These are phyloP conservation scores for Achaetomiella virescens DNA, from an alignment of 495 filamentous ascomycete genomes.

Conservation along the genomic window DNA sequence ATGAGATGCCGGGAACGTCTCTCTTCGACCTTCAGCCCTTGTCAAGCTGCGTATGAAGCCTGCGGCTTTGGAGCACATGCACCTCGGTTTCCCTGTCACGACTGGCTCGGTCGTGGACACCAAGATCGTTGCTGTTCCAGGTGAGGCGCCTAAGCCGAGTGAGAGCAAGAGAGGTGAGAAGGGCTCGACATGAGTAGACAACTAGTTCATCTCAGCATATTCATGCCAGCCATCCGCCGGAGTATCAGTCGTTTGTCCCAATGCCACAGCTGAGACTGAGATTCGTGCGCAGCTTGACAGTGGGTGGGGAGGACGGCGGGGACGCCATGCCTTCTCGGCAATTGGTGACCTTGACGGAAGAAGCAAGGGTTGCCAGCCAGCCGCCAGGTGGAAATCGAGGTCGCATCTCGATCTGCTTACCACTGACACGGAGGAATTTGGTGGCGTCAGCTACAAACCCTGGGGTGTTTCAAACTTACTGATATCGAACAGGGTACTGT, in stretches of 20 bases:
- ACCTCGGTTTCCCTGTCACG: neutral
- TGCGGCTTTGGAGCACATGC: neutral
- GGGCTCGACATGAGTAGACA: no score
- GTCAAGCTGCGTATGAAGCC: neutral
- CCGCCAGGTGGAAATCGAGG: slow-evolving; percentile 15
- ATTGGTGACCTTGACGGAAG: slow-evolving; percentile 11
- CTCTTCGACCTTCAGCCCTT: neutral
- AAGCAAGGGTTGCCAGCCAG: slow-evolving; percentile 13
- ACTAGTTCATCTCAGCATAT: no score
- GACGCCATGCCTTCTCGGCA: slow-evolving; percentile 16
- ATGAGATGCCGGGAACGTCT: no score
- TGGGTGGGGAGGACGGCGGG: neutral
- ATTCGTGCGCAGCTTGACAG: neutral
- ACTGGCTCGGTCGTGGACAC: no score
- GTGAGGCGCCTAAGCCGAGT: no score
- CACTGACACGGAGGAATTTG: neutral
- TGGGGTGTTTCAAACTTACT: slow-evolving; percentile 5
- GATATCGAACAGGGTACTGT: neutral
- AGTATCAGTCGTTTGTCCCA: no score
- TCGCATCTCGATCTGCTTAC: slow-evolving; percentile 7
- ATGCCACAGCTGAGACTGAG: no score
- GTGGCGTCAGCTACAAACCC: slow-evolving; percentile 12
- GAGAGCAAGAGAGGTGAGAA: no score
- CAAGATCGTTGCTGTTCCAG: no score
- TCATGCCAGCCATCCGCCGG: no score